Evolutionary conservation across 2,329 filamentous ascomycete genomes (phyloP).

Genomic region (Xylaria hypoxylon): DNA sequence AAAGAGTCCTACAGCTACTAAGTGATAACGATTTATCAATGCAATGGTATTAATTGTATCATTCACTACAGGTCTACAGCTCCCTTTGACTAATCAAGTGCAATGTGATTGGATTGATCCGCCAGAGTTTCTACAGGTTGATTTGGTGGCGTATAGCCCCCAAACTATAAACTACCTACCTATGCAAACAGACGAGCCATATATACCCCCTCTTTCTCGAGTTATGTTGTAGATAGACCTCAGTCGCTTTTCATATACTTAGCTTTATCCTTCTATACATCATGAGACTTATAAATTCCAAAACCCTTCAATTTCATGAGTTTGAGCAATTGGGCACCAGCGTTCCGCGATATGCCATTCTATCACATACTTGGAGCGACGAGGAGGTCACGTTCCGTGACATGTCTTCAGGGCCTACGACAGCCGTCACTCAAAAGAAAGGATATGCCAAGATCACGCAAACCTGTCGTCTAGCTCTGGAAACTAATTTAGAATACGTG

Average conservation of each 20-base stretch:
- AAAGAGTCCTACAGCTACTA: too few relatives aligned
- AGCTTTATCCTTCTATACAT: not conserved
- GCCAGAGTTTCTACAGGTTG: too few relatives aligned
- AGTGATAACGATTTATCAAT: too few relatives aligned
- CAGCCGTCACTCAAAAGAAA: conserved; percentile 10
- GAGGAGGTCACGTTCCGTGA: conserved; percentile 39
- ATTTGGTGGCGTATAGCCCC: too few relatives aligned
- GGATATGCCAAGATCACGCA: conserved; percentile 36
- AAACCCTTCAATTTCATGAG: conserved; percentile 38
- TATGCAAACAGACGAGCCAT: not conserved
- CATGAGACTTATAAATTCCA: conserved; percentile 41
- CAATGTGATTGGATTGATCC: too few relatives aligned
- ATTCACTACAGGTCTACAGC: too few relatives aligned
- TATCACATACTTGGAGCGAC: conserved; percentile 41
- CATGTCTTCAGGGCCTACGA: conserved; percentile 29
- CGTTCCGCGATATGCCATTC: conserved; percentile 41
- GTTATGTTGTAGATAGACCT: too few relatives aligned
- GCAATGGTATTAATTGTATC: too few relatives aligned
- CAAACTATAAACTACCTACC: too few relatives aligned
- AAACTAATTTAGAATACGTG: conserved; percentile 33
- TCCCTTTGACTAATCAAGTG: too few relatives aligned
- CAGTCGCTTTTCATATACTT: too few relatives aligned
- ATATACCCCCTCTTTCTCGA: too few relatives aligned
- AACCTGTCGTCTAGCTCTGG: conserved; percentile 37
- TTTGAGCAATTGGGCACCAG: conserved; percentile 29